Conservation (phyloP, 2,329 filamentous ascomycete species). For the Trichoderma afroharzianum region DNA sequence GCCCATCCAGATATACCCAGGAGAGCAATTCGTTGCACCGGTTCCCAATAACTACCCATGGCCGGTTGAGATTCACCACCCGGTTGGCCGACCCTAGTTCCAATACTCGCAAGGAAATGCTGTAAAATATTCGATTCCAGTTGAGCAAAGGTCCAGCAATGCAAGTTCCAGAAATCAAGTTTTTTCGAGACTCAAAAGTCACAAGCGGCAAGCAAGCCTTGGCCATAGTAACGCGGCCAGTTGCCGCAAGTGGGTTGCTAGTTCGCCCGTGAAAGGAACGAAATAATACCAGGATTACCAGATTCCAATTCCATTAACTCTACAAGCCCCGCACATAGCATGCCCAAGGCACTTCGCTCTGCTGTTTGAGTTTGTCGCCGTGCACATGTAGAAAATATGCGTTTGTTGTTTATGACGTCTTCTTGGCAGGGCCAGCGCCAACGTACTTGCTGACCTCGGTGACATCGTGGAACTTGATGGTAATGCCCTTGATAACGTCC, state of each 20-base stretch:
- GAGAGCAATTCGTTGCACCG: neutral
- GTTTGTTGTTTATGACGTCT: constrained; percentile 36
- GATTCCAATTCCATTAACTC: neutral
- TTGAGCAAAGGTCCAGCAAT: neutral
- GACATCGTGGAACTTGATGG: constrained; percentile 70
- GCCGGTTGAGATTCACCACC: neutral
- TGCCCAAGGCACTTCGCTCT: neutral
- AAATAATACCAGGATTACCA: neutral
- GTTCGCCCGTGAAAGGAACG: neutral
- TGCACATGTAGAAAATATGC: neutral
- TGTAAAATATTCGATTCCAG: neutral
- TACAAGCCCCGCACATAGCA: neutral
- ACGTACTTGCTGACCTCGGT: constrained; percentile 77
- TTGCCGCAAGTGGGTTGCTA: neutral
- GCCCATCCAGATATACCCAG: neutral
- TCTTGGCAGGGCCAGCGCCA: constrained; percentile 51
- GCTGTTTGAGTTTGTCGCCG: neutral
- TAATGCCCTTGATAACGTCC: constrained; percentile 70
- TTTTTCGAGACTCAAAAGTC: neutral
- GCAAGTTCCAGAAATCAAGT: neutral
- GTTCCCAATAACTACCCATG: neutral
- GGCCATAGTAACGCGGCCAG: neutral
- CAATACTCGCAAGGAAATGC: neutral
- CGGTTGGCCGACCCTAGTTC: neutral
- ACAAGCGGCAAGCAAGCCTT: neutral